A percentile compares a stretch with the other conserved stretches of the same genome.
Evolutionary conservation across 441 rosid species (phyloP).

Genomic region (Melastoma candidum): DNA sequence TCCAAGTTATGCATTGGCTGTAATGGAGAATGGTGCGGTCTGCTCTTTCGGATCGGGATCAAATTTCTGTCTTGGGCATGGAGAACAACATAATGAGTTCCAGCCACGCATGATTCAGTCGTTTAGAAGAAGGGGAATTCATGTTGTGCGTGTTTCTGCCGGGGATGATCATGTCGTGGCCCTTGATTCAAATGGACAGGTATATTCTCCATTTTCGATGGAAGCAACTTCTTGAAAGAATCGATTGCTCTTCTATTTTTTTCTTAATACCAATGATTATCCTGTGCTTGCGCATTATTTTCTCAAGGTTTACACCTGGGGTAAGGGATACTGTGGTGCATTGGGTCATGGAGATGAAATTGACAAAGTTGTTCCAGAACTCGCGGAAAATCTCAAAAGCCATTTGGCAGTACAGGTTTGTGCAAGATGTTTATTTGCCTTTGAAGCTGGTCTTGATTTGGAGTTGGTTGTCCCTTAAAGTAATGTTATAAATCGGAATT

Average conservation of each 20-base stretch:
- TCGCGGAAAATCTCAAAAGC: constrained; percentile 50
- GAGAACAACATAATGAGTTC: constrained; percentile 80
- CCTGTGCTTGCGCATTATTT: neutral
- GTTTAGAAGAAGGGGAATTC: constrained; percentile 58
- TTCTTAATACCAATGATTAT: neutral
- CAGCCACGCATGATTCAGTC: constrained; percentile 67
- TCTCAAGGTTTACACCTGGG: constrained; percentile 85
- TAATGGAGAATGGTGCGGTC: constrained; percentile 48
- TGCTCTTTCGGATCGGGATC: constrained; percentile 91
- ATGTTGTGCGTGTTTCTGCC: constrained; percentile 80
- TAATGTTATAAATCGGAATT: neutral
- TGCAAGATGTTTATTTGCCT: constrained; percentile 5
- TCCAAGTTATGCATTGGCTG: constrained; percentile 72
- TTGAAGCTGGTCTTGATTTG: too few species aligned
- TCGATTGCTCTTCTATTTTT: neutral
- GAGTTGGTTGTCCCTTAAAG: too few species aligned
- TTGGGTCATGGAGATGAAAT: constrained; percentile 94
- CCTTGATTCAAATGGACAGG: constrained; percentile 87
- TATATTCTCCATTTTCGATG: constrained; percentile 23
- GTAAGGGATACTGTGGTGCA: constrained; percentile 97
- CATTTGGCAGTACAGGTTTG: constrained; percentile 67
- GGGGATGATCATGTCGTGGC: constrained; percentile 96
- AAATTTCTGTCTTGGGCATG: constrained; percentile 93
- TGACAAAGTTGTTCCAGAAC: constrained; percentile 71
- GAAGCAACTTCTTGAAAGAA: too few species aligned